Evolutionary conservation across 2,329 filamentous ascomycete genomes (phyloP), one percentile per base, ranked within the genome.

Genomic region (Fusarium napiforme): DNA sequence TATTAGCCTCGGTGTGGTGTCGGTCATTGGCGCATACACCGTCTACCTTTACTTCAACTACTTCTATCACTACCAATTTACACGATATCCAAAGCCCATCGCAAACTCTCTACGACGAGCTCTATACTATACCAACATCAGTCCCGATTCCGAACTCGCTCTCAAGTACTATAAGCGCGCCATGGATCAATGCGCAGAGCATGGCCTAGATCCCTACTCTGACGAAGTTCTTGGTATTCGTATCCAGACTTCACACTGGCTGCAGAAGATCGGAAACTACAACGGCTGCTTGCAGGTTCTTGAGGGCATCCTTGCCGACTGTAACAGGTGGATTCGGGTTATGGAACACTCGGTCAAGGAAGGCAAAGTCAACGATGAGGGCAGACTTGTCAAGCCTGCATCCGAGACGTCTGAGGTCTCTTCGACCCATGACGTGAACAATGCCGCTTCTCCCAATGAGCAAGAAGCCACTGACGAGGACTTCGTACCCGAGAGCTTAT

Each of bases 191-290:
- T 94, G 94, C 64, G 85, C 91, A 56, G 91, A 94, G 78, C 79
- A 93, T 57, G 90, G 91, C 1, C 89, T 99, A 84, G 94, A 98
- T 79, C 94, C 93, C 0, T 97, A 95, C 80, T 95, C 93, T 8
- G 93, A 98, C 76, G 95, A 98, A 80, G 92, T 98, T 39, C 87
- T 98, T 75, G 96, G 96, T 14, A 91, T 98, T 59, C 94, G 95
- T 79, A 91, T 98, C 57, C 91, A 95, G 79, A 87, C 97, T 14
- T 91, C 94, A 3, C 87, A 88, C 15, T 91, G 97, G 87, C 87
- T 97, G 71, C 94, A 98, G 82, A 92, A 92, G 78, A 89, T 93
- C 21, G 87, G 91, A 37, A 89, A 92, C 77, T 91, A 91, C 78
- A 86, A 89, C 28, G 89, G 91, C 64, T 91, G 95, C 0, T 91